Base-by-base conservation (phyloP, 2,329 filamentous ascomycete genomes). In the Cercospora nicotianae region DNA sequence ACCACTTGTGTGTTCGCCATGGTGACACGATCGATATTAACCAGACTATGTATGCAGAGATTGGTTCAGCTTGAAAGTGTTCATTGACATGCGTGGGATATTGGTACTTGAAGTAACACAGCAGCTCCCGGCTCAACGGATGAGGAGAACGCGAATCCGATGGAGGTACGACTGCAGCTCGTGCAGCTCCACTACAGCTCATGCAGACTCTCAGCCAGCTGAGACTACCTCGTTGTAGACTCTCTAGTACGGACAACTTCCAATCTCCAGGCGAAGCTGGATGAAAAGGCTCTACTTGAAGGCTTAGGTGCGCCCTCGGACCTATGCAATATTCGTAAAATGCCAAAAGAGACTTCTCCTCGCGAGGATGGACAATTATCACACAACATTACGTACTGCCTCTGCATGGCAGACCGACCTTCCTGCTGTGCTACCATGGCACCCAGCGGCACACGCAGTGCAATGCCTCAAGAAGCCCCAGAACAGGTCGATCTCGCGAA, bases 1-100 rank as follows among this genome's bases (percentile, higher is more conserved):
- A 71, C 65, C 16, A 69, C 28, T 42, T 62, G 60, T 23, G 60
- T 45, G 18, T n/a, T 16, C 18, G 36, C 23, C 60, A 62, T 62
- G 16, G 30, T 59, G n/a, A 36, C 30, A 59, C 28, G 28, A 36
- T 36, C 28, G 55, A 33, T 33, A 12, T 18, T 16, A 33, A 6
- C 1, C 9, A 10, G 23, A 7, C 53, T 58, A 1, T 23, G 20
- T 51, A 20, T 51, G 45, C 23, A n/a, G 23, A 55, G 0, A 28
- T 9, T 16, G 23, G 13, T 30, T 28, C 1, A 55, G 48, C 48
- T 55, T 13, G 10, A 30, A 26, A 9, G 48, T 3, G 26, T 55
- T 13, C 23, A 4, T 30, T 12, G 16, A 55, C 12, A 7, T 26
- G 23, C 20, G 5, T 51, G 18, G 10, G 20, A 23, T 51, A 12